Evolutionary conservation across 176 grass and related monocot species (phyloP).

Genomic region (Poa pratensis): DNA sequence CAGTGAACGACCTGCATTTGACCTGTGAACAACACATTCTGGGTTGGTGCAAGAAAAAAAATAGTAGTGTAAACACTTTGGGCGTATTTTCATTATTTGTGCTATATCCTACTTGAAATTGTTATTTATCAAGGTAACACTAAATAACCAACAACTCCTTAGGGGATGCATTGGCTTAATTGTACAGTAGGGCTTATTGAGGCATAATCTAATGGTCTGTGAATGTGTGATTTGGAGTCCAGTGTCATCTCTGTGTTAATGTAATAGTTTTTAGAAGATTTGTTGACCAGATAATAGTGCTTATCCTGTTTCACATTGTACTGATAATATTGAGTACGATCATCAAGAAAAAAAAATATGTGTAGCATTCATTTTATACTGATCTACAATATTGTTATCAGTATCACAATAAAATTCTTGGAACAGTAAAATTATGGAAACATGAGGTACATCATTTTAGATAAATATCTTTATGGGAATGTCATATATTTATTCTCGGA

Average conservation of each 20-base stretch:
- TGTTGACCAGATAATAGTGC: not conserved
- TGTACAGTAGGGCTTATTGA: not conserved
- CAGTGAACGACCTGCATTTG: not conserved
- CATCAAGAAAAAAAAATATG: not conserved
- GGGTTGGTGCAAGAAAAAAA: not conserved
- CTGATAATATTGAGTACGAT: not conserved
- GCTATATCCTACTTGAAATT: not conserved
- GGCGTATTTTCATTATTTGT: slow-evolving; percentile 16
- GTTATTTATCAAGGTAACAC: not conserved
- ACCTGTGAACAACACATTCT: not conserved
- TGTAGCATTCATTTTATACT: not conserved
- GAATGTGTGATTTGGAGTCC: not conserved
- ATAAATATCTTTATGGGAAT: slow-evolving; percentile 20
- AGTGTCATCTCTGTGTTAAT: slow-evolving; percentile 33
- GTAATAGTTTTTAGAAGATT: not conserved
- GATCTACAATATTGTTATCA: not conserved
- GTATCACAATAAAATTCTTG: not conserved
- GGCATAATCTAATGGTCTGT: not conserved
- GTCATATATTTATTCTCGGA: not conserved
- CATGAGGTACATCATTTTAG: slow-evolving; percentile 7
- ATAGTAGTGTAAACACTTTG: slow-evolving; percentile 6
- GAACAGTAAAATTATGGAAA: not conserved
- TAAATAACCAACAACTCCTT: slow-evolving; percentile 1
- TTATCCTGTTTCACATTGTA: not conserved
- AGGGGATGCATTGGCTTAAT: not conserved